These are phyloP conservation scores for Cylindrotheca closterium DNA, from an alignment of 108 stramenopile genomes.

Conservation along the genomic window DNA sequence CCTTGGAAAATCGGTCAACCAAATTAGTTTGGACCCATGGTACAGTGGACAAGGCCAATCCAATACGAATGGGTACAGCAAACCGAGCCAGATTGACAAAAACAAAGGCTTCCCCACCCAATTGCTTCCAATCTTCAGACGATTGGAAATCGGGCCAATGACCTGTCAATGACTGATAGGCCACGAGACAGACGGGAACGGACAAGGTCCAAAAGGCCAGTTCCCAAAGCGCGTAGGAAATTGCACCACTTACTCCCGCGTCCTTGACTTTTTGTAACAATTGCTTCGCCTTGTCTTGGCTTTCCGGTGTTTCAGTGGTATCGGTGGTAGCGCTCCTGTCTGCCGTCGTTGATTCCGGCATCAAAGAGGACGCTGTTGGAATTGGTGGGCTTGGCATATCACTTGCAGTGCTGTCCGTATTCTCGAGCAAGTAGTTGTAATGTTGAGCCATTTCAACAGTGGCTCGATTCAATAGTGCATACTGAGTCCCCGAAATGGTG, in stretches of 20 bases:
- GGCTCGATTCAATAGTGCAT: not conserved
- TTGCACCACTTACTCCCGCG: conserved; percentile 69
- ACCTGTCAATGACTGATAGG: conserved; percentile 66
- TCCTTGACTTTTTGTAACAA: conserved; percentile 74
- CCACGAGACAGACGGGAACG: conserved; percentile 71
- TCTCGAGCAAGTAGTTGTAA: not conserved
- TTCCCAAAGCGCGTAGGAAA: conserved; percentile 82
- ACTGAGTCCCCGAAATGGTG: conserved; percentile 4
- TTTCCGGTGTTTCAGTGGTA: conserved; percentile 13
- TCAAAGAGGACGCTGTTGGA: not conserved
- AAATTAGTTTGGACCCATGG: conserved; percentile 78
- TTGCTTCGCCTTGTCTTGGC: conserved; percentile 44
- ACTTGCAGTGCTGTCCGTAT: not conserved
- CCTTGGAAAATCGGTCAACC: conserved; percentile 49
- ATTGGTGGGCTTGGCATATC: not conserved
- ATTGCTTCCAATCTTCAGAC: conserved; percentile 65
- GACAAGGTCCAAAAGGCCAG: conserved; percentile 78
- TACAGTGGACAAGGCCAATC: conserved; percentile 74
- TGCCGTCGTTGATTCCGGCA: not conserved
- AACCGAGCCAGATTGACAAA: conserved; percentile 90
- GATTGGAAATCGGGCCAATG: conserved; percentile 81
- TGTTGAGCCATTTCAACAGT: not conserved
- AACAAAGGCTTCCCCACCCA: conserved; percentile 88
- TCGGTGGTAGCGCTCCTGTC: too few relatives aligned
- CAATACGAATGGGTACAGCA: conserved; percentile 86